These are phyloP conservation scores for Aurifilum marmelostoma DNA, from an alignment of 2,329 filamentous ascomycete genomes.

Conservation along the genomic window DNA sequence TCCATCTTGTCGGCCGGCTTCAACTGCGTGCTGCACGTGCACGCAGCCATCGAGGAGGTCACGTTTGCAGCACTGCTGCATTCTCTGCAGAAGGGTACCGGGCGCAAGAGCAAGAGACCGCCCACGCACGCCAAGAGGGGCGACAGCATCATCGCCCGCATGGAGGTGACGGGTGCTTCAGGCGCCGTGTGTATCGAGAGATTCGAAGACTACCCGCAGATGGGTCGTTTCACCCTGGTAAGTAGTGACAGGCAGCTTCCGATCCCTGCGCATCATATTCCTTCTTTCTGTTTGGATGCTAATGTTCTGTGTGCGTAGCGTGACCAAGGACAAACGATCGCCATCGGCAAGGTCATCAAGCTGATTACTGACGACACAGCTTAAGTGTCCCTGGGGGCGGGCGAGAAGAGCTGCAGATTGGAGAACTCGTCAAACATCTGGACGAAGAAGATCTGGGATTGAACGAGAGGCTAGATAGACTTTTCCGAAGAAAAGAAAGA, in stretches of 20 bases:
- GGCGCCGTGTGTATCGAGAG: slow-evolving; percentile 89
- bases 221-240: slow-evolving; percentile 86
- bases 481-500: not conserved
- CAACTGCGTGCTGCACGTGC: slow-evolving; percentile 97
- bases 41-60: slow-evolving; percentile 96
- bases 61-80: slow-evolving; percentile 87
- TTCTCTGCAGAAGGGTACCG: slow-evolving; percentile 93
- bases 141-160: slow-evolving; percentile 85
- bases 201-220: slow-evolving; percentile 94
- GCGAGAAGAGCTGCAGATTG: not conserved
- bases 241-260: slow-evolving; percentile 16
- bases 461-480: slow-evolving; percentile 13
- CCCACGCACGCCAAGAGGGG: slow-evolving; percentile 86
- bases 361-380: slow-evolving; percentile 56
- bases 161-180: slow-evolving; percentile 84
- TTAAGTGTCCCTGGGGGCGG: slow-evolving; percentile 24
- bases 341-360: slow-evolving; percentile 98
- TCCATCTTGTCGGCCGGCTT: slow-evolving; percentile 92
- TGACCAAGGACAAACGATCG: slow-evolving; percentile 91
- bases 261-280: not conserved
- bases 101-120: slow-evolving; percentile 88
- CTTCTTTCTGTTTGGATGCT: slow-evolving; percentile 17
- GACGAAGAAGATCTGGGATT: not conserved
- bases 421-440: not conserved
- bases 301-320: slow-evolving; percentile 31